A percentile compares a stretch with the other conserved stretches of the same genome.
phyloP scores from a whole-genome alignment of 106 monocot genomes.

The Platanthera guangdongensis region DNA sequence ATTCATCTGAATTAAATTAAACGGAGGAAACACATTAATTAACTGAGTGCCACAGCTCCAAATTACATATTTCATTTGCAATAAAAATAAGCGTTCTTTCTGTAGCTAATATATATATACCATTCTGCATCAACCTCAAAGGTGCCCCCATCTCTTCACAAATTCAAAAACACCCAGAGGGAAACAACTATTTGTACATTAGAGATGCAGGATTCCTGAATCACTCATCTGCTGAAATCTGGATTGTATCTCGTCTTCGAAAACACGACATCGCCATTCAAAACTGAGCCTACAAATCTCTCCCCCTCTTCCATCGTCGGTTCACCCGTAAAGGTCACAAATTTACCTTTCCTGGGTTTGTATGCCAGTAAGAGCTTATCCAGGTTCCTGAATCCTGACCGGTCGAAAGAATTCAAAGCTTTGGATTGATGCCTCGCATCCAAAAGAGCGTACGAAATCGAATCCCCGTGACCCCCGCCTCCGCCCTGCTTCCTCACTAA shows the following conservation, averaged over 20 bases:
- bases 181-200: neutral
- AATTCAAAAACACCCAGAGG: no score
- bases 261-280: conserved; percentile 74
- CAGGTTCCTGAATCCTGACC: conserved; percentile 35
- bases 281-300: conserved; percentile 64
- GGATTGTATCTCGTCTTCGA: conserved; percentile 43
- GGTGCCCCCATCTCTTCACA: no score
- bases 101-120: no score
- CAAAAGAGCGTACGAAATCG: conserved; percentile 56
- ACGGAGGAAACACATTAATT: no score
- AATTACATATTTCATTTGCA: no score
- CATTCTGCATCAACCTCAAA: no score
- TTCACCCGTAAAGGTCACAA: conserved; percentile 40
- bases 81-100: no score
- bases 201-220: conserved; percentile 1
- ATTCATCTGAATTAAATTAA: no score
- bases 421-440: conserved; percentile 60
- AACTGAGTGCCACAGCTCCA: no score
- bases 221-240: conserved; percentile 47
- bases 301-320: conserved; percentile 63
- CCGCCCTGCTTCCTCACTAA: conserved; percentile 40
- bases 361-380: conserved; percentile 69
- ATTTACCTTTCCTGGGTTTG: conserved; percentile 68
- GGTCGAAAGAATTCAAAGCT: conserved; percentile 63
- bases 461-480: conserved; percentile 14